phyloP scores from a whole-genome alignment of 139 green algal genomes.

The Chloropicon primus region DNA sequence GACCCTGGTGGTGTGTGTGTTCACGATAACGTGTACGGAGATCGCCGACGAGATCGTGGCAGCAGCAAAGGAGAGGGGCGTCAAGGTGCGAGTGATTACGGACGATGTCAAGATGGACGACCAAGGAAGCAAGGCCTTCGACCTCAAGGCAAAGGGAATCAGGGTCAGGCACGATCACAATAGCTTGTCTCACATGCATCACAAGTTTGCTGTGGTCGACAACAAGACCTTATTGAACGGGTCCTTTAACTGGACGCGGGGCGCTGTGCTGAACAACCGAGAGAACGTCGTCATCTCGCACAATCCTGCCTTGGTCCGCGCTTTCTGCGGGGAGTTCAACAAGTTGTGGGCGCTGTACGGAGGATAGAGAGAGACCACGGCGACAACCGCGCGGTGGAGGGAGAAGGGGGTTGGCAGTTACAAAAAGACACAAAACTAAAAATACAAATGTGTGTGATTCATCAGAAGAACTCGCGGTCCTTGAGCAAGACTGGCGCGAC shows the following conservation, averaged over 20 bases:
- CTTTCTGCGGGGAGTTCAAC: constrained; percentile 9
- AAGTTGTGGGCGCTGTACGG: constrained; percentile 10
- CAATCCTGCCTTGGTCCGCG: neutral
- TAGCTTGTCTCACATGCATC: constrained; percentile 32
- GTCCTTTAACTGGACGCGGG: constrained; percentile 41
- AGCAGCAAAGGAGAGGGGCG: constrained; percentile 23
- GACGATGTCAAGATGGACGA: constrained; percentile 37
- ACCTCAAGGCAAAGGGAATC: constrained; percentile 16
- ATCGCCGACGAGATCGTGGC: constrained; percentile 28
- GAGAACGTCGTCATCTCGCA: constrained; percentile 17
- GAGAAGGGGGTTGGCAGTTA: neutral
- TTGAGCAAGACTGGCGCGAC: constrained; percentile 71
- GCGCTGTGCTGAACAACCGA: constrained; percentile 13
- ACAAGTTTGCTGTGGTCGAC: constrained; percentile 45
- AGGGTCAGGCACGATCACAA: constrained; percentile 9
- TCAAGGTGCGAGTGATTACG: constrained; percentile 39
- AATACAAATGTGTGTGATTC: neutral
- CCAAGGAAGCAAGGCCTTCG: constrained; percentile 24
- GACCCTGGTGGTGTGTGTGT: constrained; percentile 38
- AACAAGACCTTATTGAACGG: constrained; percentile 28
- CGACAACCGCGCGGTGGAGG: neutral
- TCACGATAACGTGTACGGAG: constrained; percentile 49
- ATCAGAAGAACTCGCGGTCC: constrained; percentile 61
- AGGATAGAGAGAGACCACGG: neutral
- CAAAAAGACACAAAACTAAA: neutral